These are phyloP conservation scores for Rutstroemia sp. DNA, from an alignment of 2,329 filamentous ascomycete genomes.

Conservation along the genomic window DNA sequence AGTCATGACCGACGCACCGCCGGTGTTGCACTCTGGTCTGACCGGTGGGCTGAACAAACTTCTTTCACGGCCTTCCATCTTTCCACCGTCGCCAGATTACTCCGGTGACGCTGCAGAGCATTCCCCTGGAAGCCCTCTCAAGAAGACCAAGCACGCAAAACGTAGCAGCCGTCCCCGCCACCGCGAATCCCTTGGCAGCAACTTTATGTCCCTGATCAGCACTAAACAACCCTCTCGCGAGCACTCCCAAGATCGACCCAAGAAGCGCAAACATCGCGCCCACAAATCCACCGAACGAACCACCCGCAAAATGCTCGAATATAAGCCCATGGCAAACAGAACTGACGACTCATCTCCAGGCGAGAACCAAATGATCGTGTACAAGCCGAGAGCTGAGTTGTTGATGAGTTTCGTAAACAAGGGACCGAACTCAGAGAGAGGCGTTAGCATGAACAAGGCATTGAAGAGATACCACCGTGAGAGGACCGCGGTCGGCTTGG, in stretches of 20 bases:
- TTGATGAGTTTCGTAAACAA: constrained; percentile 82
- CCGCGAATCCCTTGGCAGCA: constrained; percentile 41
- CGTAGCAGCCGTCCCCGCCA: constrained; percentile 14
- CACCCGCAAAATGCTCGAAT: constrained; percentile 50
- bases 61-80: constrained; percentile 52
- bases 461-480: constrained; percentile 87
- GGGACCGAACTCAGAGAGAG: constrained; percentile 76
- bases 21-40: constrained; percentile 76
- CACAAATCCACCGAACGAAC: constrained; percentile 32
- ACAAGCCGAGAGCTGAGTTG: constrained; percentile 59
- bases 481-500: constrained; percentile 38
- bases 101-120: constrained; percentile 56
- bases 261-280: constrained; percentile 33
- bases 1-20: constrained; percentile 72
- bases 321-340: constrained; percentile 38
- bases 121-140: constrained; percentile 62
- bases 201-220: constrained; percentile 45
- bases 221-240: constrained; percentile 27
- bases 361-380: constrained; percentile 57
- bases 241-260: constrained; percentile 27
- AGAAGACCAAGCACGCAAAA: constrained; percentile 41
- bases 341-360: constrained; percentile 31
- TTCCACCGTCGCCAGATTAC: constrained; percentile 63
- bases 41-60: constrained; percentile 77
- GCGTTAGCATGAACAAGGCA: constrained; percentile 86